A percentile compares a stretch with the other conserved stretches of the same genome.
phyloP scores from a whole-genome alignment of 2,329 filamentous ascomycete species.

The Verticillium nubilum region DNA sequence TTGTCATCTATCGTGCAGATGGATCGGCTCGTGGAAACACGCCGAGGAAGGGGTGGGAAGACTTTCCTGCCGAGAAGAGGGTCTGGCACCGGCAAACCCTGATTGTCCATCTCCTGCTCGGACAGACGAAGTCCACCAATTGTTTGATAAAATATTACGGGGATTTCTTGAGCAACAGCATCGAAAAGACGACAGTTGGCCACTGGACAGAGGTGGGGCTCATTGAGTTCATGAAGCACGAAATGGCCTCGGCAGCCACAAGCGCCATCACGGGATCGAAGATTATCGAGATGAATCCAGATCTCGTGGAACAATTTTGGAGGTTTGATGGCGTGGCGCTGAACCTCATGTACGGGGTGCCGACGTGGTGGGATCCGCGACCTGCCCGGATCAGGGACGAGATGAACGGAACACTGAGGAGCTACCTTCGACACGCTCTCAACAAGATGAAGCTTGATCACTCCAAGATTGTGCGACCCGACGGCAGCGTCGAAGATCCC shows the following conservation, averaged over 20 bases:
- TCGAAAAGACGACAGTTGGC: constrained; percentile 7
- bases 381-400: constrained; percentile 12
- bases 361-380: constrained; percentile 13
- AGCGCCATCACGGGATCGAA: constrained; percentile 15
- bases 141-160: not conserved
- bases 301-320: constrained; percentile 18
- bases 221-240: constrained; percentile 11
- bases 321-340: constrained; percentile 16
- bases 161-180: constrained; percentile 5
- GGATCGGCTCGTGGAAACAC: constrained; percentile 9
- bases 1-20: constrained; percentile 10
- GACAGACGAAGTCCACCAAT: not conserved
- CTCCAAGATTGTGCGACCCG: constrained; percentile 11
- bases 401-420: constrained; percentile 7
- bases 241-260: constrained; percentile 16
- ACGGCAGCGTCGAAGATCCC: constrained; percentile 6
- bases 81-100: constrained; percentile 15
- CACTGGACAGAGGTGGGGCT: constrained; percentile 15
- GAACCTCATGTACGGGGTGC: constrained; percentile 15
- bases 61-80: constrained; percentile 10
- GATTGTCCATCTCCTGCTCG: constrained; percentile 11
- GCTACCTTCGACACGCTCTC: constrained; percentile 8
- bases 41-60: constrained; percentile 12
- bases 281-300: constrained; percentile 18
- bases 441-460: constrained; percentile 2